phyloP scores from a whole-genome alignment of 2,329 filamentous ascomycete genomes.

The Lachnellula suecica region DNA sequence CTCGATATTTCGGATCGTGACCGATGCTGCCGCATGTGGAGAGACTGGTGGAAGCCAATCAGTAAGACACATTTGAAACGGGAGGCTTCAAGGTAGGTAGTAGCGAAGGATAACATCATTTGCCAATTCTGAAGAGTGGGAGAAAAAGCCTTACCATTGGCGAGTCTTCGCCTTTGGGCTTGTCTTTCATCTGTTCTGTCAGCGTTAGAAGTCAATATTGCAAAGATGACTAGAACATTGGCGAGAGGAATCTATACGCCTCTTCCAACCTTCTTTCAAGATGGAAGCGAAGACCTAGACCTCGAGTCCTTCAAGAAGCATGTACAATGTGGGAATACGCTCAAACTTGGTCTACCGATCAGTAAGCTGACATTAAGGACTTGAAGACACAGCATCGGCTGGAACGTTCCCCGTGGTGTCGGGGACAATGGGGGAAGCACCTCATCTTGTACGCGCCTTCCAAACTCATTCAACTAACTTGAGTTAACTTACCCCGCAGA shows the following conservation, averaged over 20 bases:
- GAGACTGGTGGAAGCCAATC: background rate
- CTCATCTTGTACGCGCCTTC: slow-evolving; percentile 3
- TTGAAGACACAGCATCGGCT: slow-evolving; percentile 1
- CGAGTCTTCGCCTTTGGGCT: too few species aligned
- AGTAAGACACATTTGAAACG: background rate
- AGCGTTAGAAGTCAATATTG: background rate
- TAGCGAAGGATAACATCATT: background rate
- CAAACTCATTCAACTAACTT: background rate
- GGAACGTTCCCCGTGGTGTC: slow-evolving; percentile 11
- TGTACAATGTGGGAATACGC: slow-evolving; percentile 9
- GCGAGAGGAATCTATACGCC: slow-evolving; percentile 13
- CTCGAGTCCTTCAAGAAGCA: slow-evolving; percentile 9
- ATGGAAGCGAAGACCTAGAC: slow-evolving; percentile 12
- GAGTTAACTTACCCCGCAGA: background rate
- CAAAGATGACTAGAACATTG: slow-evolving; percentile 1
- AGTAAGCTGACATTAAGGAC: background rate
- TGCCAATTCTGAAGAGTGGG: background rate
- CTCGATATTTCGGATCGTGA: background rate
- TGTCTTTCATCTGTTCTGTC: too few species aligned
- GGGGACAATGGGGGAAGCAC: slow-evolving; percentile 13
- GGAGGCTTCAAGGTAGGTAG: background rate
- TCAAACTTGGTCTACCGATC: background rate
- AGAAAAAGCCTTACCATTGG: background rate
- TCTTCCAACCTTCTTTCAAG: slow-evolving; percentile 13
- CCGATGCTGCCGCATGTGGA: background rate